Percentiles rank a stretch among this genome's conserved stretches.
These are phyloP conservation scores for Phytophthora citrophthora DNA, from an alignment of 352 stramenopile genomes.

Conservation along the genomic window DNA sequence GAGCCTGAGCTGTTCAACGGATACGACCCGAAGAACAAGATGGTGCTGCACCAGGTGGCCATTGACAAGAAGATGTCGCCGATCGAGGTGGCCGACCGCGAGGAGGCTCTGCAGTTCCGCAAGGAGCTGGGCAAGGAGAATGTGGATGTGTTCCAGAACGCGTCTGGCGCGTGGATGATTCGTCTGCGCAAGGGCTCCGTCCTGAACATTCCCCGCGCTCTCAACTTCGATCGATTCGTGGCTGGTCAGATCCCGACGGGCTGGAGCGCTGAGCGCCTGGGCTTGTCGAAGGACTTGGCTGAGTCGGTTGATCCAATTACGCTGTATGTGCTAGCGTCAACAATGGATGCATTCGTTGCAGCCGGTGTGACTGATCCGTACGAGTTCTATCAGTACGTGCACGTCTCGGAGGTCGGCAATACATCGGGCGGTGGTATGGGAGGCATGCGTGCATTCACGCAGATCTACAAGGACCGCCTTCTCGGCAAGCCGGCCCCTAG, in stretches of 20 bases:
- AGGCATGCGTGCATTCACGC: conserved; percentile 78
- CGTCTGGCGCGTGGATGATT: conserved; percentile 83
- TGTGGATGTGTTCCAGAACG: conserved; percentile 82
- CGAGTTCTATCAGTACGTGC: conserved; percentile 92
- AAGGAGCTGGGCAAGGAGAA: conserved; percentile 83
- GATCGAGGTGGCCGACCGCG: conserved; percentile 83
- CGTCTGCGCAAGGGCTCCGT: conserved; percentile 82
- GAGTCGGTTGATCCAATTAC: conserved; percentile 83
- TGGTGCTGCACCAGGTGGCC: conserved; percentile 84
- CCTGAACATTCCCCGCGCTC: conserved; percentile 80
- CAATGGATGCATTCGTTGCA: conserved; percentile 82
- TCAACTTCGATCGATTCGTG: conserved; percentile 87
- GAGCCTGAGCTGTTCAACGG: conserved; percentile 89
- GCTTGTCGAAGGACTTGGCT: conserved; percentile 82
- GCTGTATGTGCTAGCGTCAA: conserved; percentile 76
- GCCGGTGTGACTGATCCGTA: conserved; percentile 89
- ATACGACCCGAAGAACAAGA: conserved; percentile 90
- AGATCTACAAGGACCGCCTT: conserved; percentile 78
- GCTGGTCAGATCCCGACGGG: conserved; percentile 89
- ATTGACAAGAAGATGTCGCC: conserved; percentile 91
- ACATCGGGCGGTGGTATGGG: conserved; percentile 85
- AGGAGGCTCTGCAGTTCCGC: conserved; percentile 86
- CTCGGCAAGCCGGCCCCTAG: conserved; percentile 77
- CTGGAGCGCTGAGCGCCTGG: conserved; percentile 84
- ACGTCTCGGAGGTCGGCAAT: conserved; percentile 90